Evolutionary conservation across 257 asterid species (phyloP).

Genomic region (Nicotiana obtusifolia): DNA sequence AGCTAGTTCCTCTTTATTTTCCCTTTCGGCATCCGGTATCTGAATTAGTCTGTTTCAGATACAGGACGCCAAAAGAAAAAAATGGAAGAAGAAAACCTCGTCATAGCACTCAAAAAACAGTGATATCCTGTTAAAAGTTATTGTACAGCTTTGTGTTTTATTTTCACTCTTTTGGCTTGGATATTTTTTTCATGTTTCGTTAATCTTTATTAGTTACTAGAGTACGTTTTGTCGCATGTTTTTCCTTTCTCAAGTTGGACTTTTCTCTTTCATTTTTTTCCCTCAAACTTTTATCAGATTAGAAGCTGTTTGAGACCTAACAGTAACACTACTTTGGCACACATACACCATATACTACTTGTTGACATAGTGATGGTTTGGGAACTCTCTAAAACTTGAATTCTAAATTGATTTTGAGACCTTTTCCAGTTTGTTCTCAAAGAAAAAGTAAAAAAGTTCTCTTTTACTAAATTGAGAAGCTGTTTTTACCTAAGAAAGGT

Average conservation of each 20-base stretch:
- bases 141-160: slow-evolving; percentile 24
- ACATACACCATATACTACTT: background rate
- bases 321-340: background rate
- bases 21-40: background rate
- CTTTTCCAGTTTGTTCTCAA: background rate
- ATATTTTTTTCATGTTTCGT: background rate
- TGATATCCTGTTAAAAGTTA: background rate
- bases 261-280: background rate
- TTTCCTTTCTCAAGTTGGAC: background rate
- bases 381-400: background rate
- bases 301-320: background rate
- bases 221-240: background rate
- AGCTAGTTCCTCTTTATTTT: background rate
- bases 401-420: background rate
- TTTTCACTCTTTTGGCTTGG: background rate
- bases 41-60: background rate
- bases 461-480: background rate
- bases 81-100: background rate
- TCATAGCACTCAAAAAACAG: background rate
- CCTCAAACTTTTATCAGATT: background rate
- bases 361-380: background rate
- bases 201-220: background rate
- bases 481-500: background rate
- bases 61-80: background rate
- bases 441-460: background rate